Evolutionary conservation across 805 yeast species (phyloP).

Genomic region (Zygotorulaspora sp.): DNA sequence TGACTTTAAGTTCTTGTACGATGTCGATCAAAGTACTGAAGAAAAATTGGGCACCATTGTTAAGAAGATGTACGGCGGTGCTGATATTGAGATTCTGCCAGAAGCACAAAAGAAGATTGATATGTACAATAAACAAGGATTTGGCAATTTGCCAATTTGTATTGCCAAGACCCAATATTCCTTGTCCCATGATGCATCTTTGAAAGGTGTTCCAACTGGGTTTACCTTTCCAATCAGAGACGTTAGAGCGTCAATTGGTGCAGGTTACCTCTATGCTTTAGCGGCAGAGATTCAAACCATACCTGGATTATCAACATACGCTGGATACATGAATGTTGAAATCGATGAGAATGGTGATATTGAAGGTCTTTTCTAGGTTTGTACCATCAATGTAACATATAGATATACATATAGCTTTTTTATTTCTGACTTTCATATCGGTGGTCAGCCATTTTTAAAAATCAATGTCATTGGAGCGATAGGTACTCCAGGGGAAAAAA

Average conservation of each 20-base stretch:
- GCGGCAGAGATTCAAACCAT: slow-evolving; percentile 97
- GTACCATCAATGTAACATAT: background rate
- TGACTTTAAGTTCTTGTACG: slow-evolving; percentile 62
- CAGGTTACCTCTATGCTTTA: slow-evolving; percentile 91
- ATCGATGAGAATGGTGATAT: slow-evolving; percentile 86
- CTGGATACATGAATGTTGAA: slow-evolving; percentile 96
- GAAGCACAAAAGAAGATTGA: slow-evolving; percentile 78
- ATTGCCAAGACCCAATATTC: slow-evolving; percentile 98
- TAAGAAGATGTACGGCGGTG: slow-evolving; percentile 88
- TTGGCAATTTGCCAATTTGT: slow-evolving; percentile 87
- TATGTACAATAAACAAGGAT: slow-evolving; percentile 80
- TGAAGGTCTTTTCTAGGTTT: slow-evolving; percentile 73
- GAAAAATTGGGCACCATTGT: slow-evolving; percentile 78
- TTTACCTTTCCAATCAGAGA: slow-evolving; percentile 93
- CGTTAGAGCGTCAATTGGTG: slow-evolving; percentile 91
- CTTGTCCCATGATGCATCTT: slow-evolving; percentile 84
- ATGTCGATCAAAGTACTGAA: slow-evolving; percentile 66
- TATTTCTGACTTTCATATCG: too few species aligned
- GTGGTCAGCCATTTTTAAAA: too few species aligned
- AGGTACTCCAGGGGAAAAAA: background rate
- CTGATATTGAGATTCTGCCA: slow-evolving; percentile 72
- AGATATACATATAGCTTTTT: too few species aligned
- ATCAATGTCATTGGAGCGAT: too few species aligned
- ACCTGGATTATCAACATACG: slow-evolving; percentile 94
- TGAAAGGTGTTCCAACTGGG: slow-evolving; percentile 94